Evolutionary conservation across 257 asterid genomes (phyloP).

Genomic region (Ehretia macrophylla): DNA sequence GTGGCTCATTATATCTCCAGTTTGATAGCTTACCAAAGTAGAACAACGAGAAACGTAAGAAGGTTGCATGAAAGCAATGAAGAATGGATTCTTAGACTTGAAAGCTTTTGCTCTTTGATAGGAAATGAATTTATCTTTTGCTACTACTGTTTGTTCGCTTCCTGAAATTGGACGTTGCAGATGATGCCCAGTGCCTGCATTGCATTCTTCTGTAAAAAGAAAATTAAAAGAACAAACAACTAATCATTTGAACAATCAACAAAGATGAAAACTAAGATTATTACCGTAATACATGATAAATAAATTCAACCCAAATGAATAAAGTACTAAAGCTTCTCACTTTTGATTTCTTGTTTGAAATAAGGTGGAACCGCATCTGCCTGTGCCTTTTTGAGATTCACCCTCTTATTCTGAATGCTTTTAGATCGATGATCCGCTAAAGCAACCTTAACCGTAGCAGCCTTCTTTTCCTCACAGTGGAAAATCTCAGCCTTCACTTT

Average conservation of each 20-base stretch:
- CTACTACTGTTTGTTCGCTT: neutral
- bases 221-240: neutral
- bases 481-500: too few species aligned
- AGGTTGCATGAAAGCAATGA: conserved; percentile 21
- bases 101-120: conserved; percentile 14
- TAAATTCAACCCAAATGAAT: neutral
- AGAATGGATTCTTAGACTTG: conserved; percentile 14
- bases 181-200: neutral
- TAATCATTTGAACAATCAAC: too few species aligned
- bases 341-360: neutral
- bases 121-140: neutral
- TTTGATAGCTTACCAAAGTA: conserved; percentile 10
- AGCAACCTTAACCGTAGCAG: neutral
- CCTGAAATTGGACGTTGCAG: neutral
- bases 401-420: neutral
- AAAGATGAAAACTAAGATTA: too few species aligned
- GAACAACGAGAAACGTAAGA: conserved; percentile 1
- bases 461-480: neutral
- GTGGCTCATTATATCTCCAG: too few species aligned
- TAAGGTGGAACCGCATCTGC: neutral
- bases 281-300: too few species aligned
- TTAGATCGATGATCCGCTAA: neutral
- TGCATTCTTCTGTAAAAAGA: neutral
- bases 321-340: conserved; percentile 1
- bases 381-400: neutral